Percentiles rank a stretch among this genome's conserved stretches.
phyloP scores from a whole-genome alignment of 2,329 filamentous ascomycete genomes.

The Aspergillus neotritici region DNA sequence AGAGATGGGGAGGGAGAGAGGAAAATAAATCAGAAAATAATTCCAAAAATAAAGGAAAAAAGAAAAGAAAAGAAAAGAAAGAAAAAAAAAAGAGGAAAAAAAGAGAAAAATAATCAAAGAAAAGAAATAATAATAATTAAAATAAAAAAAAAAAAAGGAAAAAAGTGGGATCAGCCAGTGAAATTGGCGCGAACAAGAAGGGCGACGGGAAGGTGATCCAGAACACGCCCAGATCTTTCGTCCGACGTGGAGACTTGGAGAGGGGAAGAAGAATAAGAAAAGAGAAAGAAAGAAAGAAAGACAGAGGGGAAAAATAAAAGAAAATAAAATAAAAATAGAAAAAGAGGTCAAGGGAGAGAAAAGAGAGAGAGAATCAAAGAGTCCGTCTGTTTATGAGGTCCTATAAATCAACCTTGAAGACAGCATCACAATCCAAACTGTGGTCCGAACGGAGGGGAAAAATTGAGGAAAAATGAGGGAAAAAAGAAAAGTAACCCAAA shows the following conservation, averaged over 20 bases:
- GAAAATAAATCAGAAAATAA: background rate
- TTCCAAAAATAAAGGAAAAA: background rate
- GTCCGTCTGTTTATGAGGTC: background rate
- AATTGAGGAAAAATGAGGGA: too few relatives aligned
- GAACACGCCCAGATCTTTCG: too few relatives aligned
- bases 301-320: background rate
- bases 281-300: background rate
- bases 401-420: background rate
- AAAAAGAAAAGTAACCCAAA: too few relatives aligned
- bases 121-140: background rate
- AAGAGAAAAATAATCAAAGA: slow-evolving; percentile 5
- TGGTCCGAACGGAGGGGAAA: too few relatives aligned
- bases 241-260: background rate
- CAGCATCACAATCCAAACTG: background rate
- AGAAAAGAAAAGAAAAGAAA: background rate
- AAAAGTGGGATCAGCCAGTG: background rate
- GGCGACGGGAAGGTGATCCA: too few relatives aligned
- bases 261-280: background rate
- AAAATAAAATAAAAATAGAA: background rate
- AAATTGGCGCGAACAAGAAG: too few relatives aligned
- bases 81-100: background rate
- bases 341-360: background rate
- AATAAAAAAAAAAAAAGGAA: background rate
- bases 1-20: background rate
- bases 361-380: slow-evolving; percentile 1